These are phyloP conservation scores for Ceriops decandra DNA, from an alignment of 345 rosid genomes.

Conservation along the genomic window DNA sequence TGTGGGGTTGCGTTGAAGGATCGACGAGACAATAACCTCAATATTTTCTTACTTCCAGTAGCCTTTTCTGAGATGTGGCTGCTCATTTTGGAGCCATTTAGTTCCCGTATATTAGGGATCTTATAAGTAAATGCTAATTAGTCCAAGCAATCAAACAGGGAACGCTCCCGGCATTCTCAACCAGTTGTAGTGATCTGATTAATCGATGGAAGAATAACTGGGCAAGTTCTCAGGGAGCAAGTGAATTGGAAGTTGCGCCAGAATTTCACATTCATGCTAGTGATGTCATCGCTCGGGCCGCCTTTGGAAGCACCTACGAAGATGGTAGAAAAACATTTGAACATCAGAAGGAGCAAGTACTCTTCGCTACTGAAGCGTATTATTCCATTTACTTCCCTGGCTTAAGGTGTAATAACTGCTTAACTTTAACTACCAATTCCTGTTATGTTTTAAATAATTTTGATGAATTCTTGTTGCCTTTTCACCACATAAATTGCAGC, in stretches of 20 bases:
- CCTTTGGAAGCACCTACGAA: slow-evolving; percentile 33
- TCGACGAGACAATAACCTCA: too few relatives aligned
- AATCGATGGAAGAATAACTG: slow-evolving; percentile 9
- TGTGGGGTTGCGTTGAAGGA: too few relatives aligned
- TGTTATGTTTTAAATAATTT: background rate
- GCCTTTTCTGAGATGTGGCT: too few relatives aligned
- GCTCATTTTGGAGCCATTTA: too few relatives aligned
- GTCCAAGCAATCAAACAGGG: background rate
- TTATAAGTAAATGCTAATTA: too few relatives aligned
- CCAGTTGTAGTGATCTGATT: slow-evolving; percentile 17
- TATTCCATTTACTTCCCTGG: slow-evolving; percentile 21
- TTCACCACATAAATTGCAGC: background rate
- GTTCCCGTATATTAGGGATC: too few relatives aligned
- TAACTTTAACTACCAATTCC: background rate
- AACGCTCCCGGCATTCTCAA: slow-evolving; percentile 18
- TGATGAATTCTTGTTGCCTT: background rate
- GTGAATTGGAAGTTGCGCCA: slow-evolving; percentile 23
- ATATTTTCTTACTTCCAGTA: too few relatives aligned
- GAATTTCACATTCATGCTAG: slow-evolving; percentile 14
- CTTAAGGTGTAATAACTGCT: slow-evolving; percentile 13
- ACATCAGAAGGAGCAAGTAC: slow-evolving; percentile 24
- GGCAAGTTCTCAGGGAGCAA: background rate
- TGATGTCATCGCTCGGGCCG: slow-evolving; percentile 23
- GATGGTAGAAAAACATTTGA: slow-evolving; percentile 25
- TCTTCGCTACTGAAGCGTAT: slow-evolving; percentile 12